A percentile compares a stretch with the other conserved stretches of the same genome.
Conservation (phyloP, 169 alveolate species). For the Plasmodium reichenowi region DNA sequence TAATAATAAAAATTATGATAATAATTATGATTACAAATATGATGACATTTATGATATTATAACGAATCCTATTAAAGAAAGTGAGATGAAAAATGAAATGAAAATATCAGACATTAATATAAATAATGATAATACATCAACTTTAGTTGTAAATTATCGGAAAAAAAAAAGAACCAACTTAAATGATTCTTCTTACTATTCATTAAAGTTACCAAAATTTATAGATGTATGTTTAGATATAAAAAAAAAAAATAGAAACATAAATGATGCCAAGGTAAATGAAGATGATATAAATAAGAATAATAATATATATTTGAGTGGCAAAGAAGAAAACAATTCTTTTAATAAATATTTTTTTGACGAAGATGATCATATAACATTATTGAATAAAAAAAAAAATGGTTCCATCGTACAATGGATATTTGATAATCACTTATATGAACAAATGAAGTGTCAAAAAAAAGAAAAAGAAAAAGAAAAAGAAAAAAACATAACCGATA, state of each 20-base stretch:
- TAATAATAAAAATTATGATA: too few species aligned
- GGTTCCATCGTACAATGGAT: constrained; percentile 26
- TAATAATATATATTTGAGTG: neutral
- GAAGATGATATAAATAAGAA: neutral
- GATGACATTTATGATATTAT: neutral
- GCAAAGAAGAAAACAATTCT: too few species aligned
- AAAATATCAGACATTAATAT: constrained; percentile 2
- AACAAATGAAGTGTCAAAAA: neutral
- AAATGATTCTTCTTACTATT: constrained; percentile 6
- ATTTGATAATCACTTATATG: constrained; percentile 33
- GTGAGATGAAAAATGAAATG: constrained; percentile 1
- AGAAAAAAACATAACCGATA: too few species aligned
- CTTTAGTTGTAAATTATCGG: constrained; percentile 6
- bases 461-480: too few species aligned
- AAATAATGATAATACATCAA: constrained; percentile 21
- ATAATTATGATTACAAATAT: too few species aligned
- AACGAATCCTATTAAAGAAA: neutral
- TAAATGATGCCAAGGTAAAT: neutral
- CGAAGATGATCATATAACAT: neutral
- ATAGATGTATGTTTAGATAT: constrained; percentile 35
- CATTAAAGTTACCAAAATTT: constrained; percentile 43
- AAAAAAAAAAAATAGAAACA: neutral
- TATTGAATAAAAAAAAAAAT: neutral
- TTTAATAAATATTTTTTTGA: too few species aligned
- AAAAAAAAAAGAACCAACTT: constrained; percentile 10